phyloP scores from a whole-genome alignment of 2,329 filamentous ascomycete species.

The Talaromyces sp. region DNA sequence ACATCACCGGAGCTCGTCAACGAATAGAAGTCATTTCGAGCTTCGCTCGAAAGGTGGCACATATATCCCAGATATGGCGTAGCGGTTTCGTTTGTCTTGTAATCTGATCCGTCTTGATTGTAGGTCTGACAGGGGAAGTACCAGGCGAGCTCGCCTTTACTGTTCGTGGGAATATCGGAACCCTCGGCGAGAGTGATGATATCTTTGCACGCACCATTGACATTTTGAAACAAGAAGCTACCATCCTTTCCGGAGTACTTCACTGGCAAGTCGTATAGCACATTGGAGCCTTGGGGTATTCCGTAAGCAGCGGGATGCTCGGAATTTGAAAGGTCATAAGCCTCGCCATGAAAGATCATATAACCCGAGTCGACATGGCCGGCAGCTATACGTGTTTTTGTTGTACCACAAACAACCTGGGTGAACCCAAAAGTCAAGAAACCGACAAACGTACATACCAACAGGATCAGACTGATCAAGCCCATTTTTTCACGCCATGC shows the following conservation, averaged over 20 bases:
- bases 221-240: constrained; percentile 96
- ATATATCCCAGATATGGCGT: constrained; percentile 79
- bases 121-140: constrained; percentile 92
- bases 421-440: constrained; percentile 98
- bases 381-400: constrained; percentile 69
- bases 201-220: constrained; percentile 93
- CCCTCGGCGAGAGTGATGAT: constrained; percentile 69
- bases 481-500: constrained; percentile 99
- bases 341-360: constrained; percentile 94
- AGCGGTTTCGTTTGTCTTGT: constrained; percentile 67
- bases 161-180: constrained; percentile 77
- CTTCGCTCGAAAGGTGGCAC: constrained; percentile 73
- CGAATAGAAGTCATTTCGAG: constrained; percentile 72
- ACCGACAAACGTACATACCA: constrained; percentile 84
- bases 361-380: constrained; percentile 79
- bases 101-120: constrained; percentile 83
- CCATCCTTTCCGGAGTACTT: constrained; percentile 86
- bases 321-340: constrained; percentile 77
- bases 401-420: constrained; percentile 73
- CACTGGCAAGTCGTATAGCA: constrained; percentile 79
- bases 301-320: constrained; percentile 76
- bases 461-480: constrained; percentile 84
- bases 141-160: constrained; percentile 76
- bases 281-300: constrained; percentile 70
- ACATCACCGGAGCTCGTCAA: constrained; percentile 75